These are phyloP conservation scores for Monosporozyma servazzii DNA, from an alignment of 805 yeast genomes.

Conservation along the genomic window DNA sequence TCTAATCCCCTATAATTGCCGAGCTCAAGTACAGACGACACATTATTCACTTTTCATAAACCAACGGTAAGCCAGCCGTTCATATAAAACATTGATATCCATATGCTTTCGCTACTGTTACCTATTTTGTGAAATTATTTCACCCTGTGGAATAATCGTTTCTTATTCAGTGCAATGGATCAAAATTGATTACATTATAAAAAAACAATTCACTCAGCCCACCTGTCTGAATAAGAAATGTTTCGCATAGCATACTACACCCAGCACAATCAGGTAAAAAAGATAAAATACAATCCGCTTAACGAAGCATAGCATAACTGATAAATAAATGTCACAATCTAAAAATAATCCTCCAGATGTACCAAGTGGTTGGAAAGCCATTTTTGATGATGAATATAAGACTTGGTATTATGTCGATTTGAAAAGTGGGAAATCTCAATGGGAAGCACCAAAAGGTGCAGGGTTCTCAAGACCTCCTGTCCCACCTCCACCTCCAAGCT, in stretches of 20 bases:
- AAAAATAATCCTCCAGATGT: constrained; percentile 39
- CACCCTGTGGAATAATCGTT: no score
- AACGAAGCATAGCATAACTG: neutral
- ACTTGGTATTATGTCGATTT: constrained; percentile 79
- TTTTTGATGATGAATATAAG: constrained; percentile 58
- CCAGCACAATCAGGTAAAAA: neutral
- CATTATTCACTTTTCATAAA: neutral
- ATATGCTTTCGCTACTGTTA: no score
- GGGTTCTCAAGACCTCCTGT: constrained; percentile 25
- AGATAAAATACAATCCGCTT: no score
- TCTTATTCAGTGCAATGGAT: neutral
- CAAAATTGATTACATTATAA: neutral
- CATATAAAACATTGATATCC: no score
- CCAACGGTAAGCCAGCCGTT: neutral
- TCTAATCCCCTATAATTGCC: neutral
- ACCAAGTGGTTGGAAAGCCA: constrained; percentile 69
- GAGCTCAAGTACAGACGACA: neutral
- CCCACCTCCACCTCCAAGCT: neutral
- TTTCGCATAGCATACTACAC: neutral
- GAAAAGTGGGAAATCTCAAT: constrained; percentile 66
- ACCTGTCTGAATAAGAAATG: neutral
- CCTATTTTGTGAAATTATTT: no score
- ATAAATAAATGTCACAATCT: constrained; percentile 15
- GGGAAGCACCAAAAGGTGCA: constrained; percentile 76
- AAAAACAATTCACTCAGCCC: neutral